Base-by-base conservation (phyloP, 225 moss, liverwort and hornwort species). In the Lunularia cruciata region DNA sequence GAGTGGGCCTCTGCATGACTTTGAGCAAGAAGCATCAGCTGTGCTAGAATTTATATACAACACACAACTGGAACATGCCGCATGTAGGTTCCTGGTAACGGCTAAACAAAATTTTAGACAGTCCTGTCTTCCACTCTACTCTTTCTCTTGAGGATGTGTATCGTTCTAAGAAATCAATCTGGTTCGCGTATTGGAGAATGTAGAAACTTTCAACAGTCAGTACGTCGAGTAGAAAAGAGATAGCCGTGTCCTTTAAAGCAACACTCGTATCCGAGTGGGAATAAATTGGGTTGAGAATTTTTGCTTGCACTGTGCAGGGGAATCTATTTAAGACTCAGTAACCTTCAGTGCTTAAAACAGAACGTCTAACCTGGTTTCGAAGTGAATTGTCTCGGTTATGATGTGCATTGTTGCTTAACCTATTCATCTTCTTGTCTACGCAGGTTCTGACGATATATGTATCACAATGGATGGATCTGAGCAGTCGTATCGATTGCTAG, bases 381-480 rank as follows among this genome's bases (percentile, higher is more conserved):
- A n/a, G n/a, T n/a, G n/a, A n/a, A n/a, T n/a, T n/a, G n/a, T n/a
- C n/a, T n/a, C n/a, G n/a, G n/a, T n/a, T n/a, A n/a, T n/a, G n/a
- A n/a, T n/a, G n/a, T n/a, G n/a, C n/a, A n/a, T n/a, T n/a, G n/a
- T n/a, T n/a, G n/a, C n/a, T n/a, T n/a, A n/a, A n/a, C n/a, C n/a
- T n/a, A n/a, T n/a, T n/a, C n/a, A n/a, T n/a, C n/a, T n/a, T 31
- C 26, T 14, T 65, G 47, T 40, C 20, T 30, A 63, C 2, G 47
- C 81, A 94, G 94, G 94, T 71, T 85, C 89, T 52, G 96, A 86
- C 63, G 86, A 89, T 47, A 78, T 87, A 34, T 98, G 96, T 79
- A 85, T 84, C 45, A 84, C 89, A 27, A 86, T 98, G 93, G 96
- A 98, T 71, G 96, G 92, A 38, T 98, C 96, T 22, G 96, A 93